Base-by-base conservation (phyloP, 805 yeast genomes). In the Hagleromyces aurorensis region DNA sequence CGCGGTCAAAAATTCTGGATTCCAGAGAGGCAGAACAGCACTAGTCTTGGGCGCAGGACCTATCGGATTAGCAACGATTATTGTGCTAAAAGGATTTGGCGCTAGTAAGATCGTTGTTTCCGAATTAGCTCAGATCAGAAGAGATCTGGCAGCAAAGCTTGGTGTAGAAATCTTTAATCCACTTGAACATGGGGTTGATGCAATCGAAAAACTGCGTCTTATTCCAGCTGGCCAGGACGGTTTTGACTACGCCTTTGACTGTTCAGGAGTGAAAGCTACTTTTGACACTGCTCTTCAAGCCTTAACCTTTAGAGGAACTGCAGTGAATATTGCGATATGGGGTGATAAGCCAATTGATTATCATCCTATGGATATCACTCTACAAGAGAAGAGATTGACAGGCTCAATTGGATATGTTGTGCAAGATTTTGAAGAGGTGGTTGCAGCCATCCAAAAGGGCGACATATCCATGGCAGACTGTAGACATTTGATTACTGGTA, bases 261-360 rank as follows among this genome's bases (percentile, higher is more conserved):
- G 75, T 45, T 67, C 73, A 2, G 76, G 76, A 24, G 59, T 57
- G 53, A 21, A 65, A 30, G 62, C 65, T 6, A 75, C 81, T 8
- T 65, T 70, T 31, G 62, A 62, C 26, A 62, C 76, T 4, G 70
- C 72, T 3, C 48, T 76, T 21, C 59, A 57, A 21, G 70, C 72
- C 4, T 53, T 72, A 6, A 57, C 66, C 1, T 66, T 71, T 5
- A 64, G 70, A 38, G 83, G 83, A 25, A 59, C 62, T 2, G 69
- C 75, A n/a, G 70, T 72, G 17, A 76, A 75, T 50, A 67, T 76
- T 32, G 83, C 83, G 4, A 70, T 77, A 24, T 76, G 80, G 79
- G 73, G 76, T 13, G 62, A 64, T 27, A 57, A 63, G 20, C 65
- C 73, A 6, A 54, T 68, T 15, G 58, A 57, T 10, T 69, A 65